Percentiles rank a stretch among this genome's conserved stretches.
These are phyloP conservation scores for Canariomyces notabilis DNA, from an alignment of 2,329 filamentous ascomycete genomes.

Conservation along the genomic window DNA sequence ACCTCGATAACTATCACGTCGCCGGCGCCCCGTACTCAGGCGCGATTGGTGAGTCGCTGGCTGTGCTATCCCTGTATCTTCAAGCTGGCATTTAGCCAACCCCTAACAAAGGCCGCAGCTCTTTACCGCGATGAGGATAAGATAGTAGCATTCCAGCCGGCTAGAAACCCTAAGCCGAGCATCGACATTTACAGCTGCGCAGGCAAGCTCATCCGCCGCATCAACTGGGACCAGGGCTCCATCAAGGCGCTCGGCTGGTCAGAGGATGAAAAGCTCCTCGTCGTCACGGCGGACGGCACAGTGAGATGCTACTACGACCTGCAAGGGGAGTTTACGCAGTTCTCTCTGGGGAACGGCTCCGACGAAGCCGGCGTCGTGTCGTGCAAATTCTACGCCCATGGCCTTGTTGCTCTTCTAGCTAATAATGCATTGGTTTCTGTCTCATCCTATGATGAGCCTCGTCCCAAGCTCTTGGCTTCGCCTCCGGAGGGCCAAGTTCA, in stretches of 20 bases:
- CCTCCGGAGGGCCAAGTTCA: slow-evolving; percentile 74
- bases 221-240: slow-evolving; percentile 85
- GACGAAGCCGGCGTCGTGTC: slow-evolving; percentile 82
- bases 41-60: slow-evolving; percentile 67
- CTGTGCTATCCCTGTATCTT: slow-evolving; percentile 3
- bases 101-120: slow-evolving; percentile 55
- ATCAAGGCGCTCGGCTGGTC: slow-evolving; percentile 94
- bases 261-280: slow-evolving; percentile 85
- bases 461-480: slow-evolving; percentile 74
- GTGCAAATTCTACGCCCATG: slow-evolving; percentile 84
- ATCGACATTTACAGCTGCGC: slow-evolving; percentile 95
- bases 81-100: too few relatives aligned
- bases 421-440: slow-evolving; percentile 86
- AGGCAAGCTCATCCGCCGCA: slow-evolving; percentile 78
- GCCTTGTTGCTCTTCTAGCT: slow-evolving; percentile 86
- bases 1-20: slow-evolving; percentile 91
- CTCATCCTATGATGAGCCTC: slow-evolving; percentile 83
- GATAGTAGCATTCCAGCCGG: slow-evolving; percentile 69
- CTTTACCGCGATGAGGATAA: slow-evolving; percentile 86
- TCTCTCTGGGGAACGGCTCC: slow-evolving; percentile 82
- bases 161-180: slow-evolving; percentile 67
- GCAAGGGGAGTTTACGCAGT: slow-evolving; percentile 93
- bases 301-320: slow-evolving; percentile 87
- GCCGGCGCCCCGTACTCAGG: slow-evolving; percentile 90
- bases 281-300: slow-evolving; percentile 83